phyloP scores from a whole-genome alignment of 148 eudicot species.

The Chenopodium quinoa region DNA sequence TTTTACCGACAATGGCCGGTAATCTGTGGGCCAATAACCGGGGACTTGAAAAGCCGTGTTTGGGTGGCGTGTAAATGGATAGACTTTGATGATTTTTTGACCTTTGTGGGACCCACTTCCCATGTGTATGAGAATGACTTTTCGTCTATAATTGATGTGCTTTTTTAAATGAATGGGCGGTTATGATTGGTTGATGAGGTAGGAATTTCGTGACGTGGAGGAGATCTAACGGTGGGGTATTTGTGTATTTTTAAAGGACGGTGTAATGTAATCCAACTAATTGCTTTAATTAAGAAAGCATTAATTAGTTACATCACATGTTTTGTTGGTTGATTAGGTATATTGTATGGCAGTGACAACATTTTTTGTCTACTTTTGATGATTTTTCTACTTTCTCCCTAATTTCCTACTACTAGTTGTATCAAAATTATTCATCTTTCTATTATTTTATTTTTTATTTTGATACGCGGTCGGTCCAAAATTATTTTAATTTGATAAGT shows the following conservation, averaged over 20 bases:
- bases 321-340: slow-evolving; percentile 32
- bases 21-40: slow-evolving; percentile 12
- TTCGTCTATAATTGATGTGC: slow-evolving; percentile 4
- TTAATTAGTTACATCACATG: slow-evolving; percentile 24
- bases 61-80: slow-evolving; percentile 36
- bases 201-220: slow-evolving; percentile 10
- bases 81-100: slow-evolving; percentile 25
- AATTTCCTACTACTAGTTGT: background rate
- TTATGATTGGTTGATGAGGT: background rate
- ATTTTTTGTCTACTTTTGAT: slow-evolving; percentile 1
- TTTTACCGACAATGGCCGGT: slow-evolving; percentile 12
- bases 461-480: no score
- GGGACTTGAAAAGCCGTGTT: slow-evolving; percentile 20
- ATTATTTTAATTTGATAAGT: no score
- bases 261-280: slow-evolving; percentile 13
- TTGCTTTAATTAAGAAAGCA: background rate
- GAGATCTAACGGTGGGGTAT: slow-evolving; percentile 3
- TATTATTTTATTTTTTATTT: no score
- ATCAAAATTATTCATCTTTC: background rate
- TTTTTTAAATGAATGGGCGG: slow-evolving; percentile 6
- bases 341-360: background rate
- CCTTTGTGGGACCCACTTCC: slow-evolving; percentile 22
- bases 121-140: slow-evolving; percentile 23
- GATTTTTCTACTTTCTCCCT: background rate
- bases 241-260: slow-evolving; percentile 6